Evolutionary conservation across 495 filamentous ascomycete genomes (phyloP).

Genomic region (Articulospora tetracladia): DNA sequence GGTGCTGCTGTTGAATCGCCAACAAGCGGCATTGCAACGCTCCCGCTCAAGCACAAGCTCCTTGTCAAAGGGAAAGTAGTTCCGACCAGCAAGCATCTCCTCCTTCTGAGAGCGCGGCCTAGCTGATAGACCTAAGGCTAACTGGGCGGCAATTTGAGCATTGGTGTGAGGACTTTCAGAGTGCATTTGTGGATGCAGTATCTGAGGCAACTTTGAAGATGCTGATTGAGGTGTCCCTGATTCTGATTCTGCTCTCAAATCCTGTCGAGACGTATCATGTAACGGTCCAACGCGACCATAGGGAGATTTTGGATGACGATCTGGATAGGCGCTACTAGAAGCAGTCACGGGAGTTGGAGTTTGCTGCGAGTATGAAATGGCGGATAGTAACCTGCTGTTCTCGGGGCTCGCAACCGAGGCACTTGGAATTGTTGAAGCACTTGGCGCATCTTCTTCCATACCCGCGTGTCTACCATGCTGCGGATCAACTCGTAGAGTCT

Average conservation of each 20-base stretch:
- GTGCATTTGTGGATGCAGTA: constrained; percentile 41
- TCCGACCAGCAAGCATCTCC: constrained; percentile 85
- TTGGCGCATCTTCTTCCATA: constrained; percentile 44
- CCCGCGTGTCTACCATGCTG: constrained; percentile 40
- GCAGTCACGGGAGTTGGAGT: constrained; percentile 49
- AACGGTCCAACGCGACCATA: constrained; percentile 52
- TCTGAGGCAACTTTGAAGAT: constrained; percentile 30
- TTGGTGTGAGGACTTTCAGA: constrained; percentile 40
- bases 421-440: constrained; percentile 45
- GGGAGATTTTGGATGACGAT: constrained; percentile 41
- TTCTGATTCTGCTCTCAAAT: constrained; percentile 32
- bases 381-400: constrained; percentile 45
- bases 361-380: constrained; percentile 42
- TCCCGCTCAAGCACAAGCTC: constrained; percentile 84
- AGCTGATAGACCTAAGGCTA: constrained; percentile 42
- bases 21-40: constrained; percentile 77
- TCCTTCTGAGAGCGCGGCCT: constrained; percentile 72
- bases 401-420: constrained; percentile 49
- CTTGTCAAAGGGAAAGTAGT: constrained; percentile 72
- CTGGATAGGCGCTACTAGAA: constrained; percentile 37
- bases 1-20: constrained; percentile 84
- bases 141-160: constrained; percentile 55
- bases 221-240: constrained; percentile 25
- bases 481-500: constrained; percentile 50
- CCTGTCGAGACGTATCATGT: constrained; percentile 48